Evolutionary conservation across 352 stramenopile species (phyloP).

Genomic region (Phytophthora sansomeana): DNA sequence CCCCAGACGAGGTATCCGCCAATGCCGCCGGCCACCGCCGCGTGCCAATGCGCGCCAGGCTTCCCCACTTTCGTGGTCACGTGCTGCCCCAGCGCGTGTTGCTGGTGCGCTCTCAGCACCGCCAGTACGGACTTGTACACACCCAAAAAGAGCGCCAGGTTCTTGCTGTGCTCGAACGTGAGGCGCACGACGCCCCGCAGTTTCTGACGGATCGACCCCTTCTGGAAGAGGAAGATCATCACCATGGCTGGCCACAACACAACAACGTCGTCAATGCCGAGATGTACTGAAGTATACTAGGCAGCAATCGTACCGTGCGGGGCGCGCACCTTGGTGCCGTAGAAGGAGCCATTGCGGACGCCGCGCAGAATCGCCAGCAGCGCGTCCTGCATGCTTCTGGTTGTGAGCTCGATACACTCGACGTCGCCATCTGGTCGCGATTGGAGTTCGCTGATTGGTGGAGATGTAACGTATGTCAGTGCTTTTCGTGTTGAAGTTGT

Average conservation of each 20-base stretch:
- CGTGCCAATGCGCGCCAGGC: constrained; percentile 79
- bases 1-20: constrained; percentile 88
- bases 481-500: constrained; percentile 35
- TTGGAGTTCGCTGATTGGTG: constrained; percentile 22
- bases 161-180: constrained; percentile 90
- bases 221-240: constrained; percentile 92
- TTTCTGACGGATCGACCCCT: constrained; percentile 80
- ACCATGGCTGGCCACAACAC: constrained; percentile 76
- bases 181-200: constrained; percentile 74
- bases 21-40: constrained; percentile 75
- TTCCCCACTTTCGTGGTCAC: constrained; percentile 59
- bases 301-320: constrained; percentile 67
- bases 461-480: constrained; percentile 22
- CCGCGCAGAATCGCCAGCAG: constrained; percentile 81
- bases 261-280: constrained; percentile 1
- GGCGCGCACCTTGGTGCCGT: constrained; percentile 90
- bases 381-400: constrained; percentile 52
- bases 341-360: constrained; percentile 89
- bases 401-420: constrained; percentile 15
- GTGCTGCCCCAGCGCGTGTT: constrained; percentile 46
- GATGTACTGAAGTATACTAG: not conserved
- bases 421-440: constrained; percentile 8
- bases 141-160: constrained; percentile 88
- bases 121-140: constrained; percentile 86
- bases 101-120: constrained; percentile 66